A percentile compares a stretch with the other conserved stretches of the same genome.
phyloP scores from a whole-genome alignment of 768 basidiomycete genomes.

The Termitomyces bulborhizus region DNA sequence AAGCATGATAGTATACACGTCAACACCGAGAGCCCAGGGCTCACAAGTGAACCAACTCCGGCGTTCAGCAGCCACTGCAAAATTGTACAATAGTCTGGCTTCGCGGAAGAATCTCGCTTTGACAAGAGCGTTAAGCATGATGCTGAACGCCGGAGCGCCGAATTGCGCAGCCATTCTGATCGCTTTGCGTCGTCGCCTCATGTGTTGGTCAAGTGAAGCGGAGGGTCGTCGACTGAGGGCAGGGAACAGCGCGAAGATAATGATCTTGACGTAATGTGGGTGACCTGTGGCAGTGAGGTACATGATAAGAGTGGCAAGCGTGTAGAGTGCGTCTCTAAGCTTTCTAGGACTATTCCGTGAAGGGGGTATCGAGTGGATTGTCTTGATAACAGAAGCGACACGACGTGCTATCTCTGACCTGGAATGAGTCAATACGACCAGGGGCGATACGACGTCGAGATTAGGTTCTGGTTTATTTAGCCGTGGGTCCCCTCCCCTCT shows the following conservation, averaged over 20 bases:
- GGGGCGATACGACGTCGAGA: slow-evolving; percentile 3
- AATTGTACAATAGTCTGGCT: slow-evolving; percentile 45
- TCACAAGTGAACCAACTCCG: slow-evolving; percentile 38
- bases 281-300: slow-evolving; percentile 46
- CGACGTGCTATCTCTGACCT: neutral
- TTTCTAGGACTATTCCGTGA: slow-evolving; percentile 8
- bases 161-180: slow-evolving; percentile 37
- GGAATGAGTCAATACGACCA: neutral
- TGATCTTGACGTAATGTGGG: slow-evolving; percentile 33
- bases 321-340: slow-evolving; percentile 31
- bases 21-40: slow-evolving; percentile 62
- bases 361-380: slow-evolving; percentile 6
- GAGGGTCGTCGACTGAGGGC: slow-evolving; percentile 28
- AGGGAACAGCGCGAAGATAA: slow-evolving; percentile 55
- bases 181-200: slow-evolving; percentile 21
- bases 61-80: slow-evolving; percentile 53
- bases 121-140: slow-evolving; percentile 52
- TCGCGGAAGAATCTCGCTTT: slow-evolving; percentile 56
- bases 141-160: slow-evolving; percentile 57
- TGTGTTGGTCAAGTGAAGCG: slow-evolving; percentile 18
- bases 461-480: neutral
- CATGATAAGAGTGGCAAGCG: slow-evolving; percentile 46
- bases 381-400: neutral
- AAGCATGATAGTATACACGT: slow-evolving; percentile 71
- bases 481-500: neutral